phyloP scores from a whole-genome alignment of 1,139 yeast species.

The Arxiozyma slooffiae region DNA sequence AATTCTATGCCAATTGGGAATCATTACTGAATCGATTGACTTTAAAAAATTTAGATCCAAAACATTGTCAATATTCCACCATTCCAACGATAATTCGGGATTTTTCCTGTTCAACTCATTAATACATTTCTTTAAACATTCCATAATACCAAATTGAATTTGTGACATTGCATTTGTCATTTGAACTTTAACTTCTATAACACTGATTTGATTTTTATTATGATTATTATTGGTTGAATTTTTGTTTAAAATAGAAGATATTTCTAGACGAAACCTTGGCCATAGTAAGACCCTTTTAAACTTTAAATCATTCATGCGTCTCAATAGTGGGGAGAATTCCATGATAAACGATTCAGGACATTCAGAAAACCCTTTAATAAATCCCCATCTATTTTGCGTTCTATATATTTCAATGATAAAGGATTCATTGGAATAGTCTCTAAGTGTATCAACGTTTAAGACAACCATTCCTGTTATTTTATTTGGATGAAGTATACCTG shows the following conservation, averaged over 20 bases:
- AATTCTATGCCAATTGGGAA: constrained; percentile 82
- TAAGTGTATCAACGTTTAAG: constrained; percentile 66
- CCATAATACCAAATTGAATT: constrained; percentile 70
- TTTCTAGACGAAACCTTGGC: constrained; percentile 91
- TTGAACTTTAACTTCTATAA: constrained; percentile 69
- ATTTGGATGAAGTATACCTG: constrained; percentile 56
- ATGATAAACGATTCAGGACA: constrained; percentile 63
- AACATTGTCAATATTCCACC: constrained; percentile 74
- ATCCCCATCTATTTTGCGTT: constrained; percentile 73
- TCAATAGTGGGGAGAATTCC: constrained; percentile 73
- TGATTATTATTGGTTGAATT: constrained; percentile 22
- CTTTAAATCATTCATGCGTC: constrained; percentile 54
- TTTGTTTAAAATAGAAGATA: constrained; percentile 53
- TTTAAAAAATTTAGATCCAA: constrained; percentile 53
- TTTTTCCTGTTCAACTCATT: constrained; percentile 69
- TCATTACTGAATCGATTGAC: constrained; percentile 53
- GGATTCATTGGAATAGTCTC: constrained; percentile 71
- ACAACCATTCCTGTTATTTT: constrained; percentile 74
- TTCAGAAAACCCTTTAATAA: constrained; percentile 81
- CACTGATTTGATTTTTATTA: too few species aligned
- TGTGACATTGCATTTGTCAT: constrained; percentile 67
- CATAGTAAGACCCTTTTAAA: constrained; percentile 62
- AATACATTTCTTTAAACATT: constrained; percentile 71
- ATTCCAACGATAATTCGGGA: constrained; percentile 55
- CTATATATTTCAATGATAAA: constrained; percentile 69